Base-by-base conservation (phyloP, 2,329 filamentous ascomycete species). In the Cladophialophora immunda region DNA sequence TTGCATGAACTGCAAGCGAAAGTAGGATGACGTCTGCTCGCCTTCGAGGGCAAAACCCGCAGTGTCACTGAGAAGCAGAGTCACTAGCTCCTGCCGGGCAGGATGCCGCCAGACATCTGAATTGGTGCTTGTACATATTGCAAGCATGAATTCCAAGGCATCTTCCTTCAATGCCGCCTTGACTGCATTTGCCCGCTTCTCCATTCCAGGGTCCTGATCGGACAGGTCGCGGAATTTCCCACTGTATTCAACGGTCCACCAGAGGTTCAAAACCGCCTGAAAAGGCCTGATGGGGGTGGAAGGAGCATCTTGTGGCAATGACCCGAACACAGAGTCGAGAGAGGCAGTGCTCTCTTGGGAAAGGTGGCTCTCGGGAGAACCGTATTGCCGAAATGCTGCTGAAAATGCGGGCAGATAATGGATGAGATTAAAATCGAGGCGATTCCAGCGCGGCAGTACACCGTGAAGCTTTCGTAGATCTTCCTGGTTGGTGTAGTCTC, bases 181-280 rank as follows among this genome's bases (percentile, higher is more conserved):
- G 73, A 97, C 96, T 38, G 89, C 84, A 66, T 90, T 90, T 2
- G 90, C 89, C 66, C 93, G 85, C 70, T 89, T 85, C 57, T 87
- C 87, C 17, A 60, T 38, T 19, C 62, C 58, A 9, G 54, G 29
- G 54, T 71, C 70, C 78, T 95, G 92, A 79, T 81, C 80, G 57
- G 82, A 81, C 73, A 90, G 87, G 72, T 97, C 93, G 65, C 92
- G 85, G 76, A 94, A 97, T 83, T 93, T 92, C 2, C 93, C 92
- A 71, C 92, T 95, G 79, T 97, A 97, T 75, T 98, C 93, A 34
- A 92, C 90, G 55, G 97, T 85, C 95, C 95, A 99, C 86, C 92
- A 93, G 4, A 90, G 87, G 62, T 88, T 86, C 13, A 94, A 86
- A 3, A 92, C 90, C 54, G 94, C 92, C 73, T 94, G 90, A 13